Percentiles rank a stretch among this genome's conserved stretches.
phyloP scores from a whole-genome alignment of 768 basidiomycete genomes.

The Russula earlei region DNA sequence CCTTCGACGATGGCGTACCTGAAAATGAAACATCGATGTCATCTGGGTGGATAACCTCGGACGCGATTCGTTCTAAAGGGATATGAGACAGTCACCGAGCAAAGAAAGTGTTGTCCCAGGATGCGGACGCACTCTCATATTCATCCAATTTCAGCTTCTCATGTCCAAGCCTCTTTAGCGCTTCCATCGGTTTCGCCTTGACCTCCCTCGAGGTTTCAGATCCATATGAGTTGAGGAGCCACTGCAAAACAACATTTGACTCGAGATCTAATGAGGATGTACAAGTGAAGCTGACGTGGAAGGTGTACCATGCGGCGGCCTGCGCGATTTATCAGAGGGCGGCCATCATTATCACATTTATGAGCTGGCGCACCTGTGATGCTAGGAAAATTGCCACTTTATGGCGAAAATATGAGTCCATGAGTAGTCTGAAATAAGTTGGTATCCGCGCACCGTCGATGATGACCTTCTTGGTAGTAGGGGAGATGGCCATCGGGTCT shows the following conservation, averaged over 20 bases:
- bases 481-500: constrained; percentile 20
- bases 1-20: constrained; percentile 36
- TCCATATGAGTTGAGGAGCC: constrained; percentile 50
- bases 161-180: constrained; percentile 62
- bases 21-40: constrained; percentile 71
- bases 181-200: constrained; percentile 60
- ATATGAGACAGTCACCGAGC: background rate
- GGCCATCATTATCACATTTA: background rate
- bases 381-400: constrained; percentile 39
- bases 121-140: constrained; percentile 63
- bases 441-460: constrained; percentile 23
- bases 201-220: constrained; percentile 46
- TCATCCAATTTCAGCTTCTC: constrained; percentile 72
- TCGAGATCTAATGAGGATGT: background rate
- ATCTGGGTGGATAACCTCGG: constrained; percentile 88
- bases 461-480: constrained; percentile 21
- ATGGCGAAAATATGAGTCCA: background rate
- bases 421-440: background rate
- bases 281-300: constrained; percentile 42
- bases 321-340: constrained; percentile 27
- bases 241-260: constrained; percentile 32
- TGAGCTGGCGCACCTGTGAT: constrained; percentile 36
- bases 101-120: background rate
- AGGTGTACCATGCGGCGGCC: constrained; percentile 72
- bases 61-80: constrained; percentile 69